phyloP scores from a whole-genome alignment of 495 filamentous ascomycete genomes.

The Apiosordaria backusii region DNA sequence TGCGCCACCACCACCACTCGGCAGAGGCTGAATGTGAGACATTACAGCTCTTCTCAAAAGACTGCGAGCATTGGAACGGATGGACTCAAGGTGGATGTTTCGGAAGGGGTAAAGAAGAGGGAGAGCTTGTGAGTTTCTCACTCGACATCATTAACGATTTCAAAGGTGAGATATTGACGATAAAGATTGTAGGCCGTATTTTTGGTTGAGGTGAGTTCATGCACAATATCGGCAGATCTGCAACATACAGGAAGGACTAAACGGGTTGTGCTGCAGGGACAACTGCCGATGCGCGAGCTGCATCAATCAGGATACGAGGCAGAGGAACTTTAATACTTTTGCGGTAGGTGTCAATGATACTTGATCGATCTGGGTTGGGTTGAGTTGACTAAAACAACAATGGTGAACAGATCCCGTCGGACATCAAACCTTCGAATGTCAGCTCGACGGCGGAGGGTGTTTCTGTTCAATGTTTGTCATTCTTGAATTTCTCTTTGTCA shows the following conservation, averaged over 20 bases:
- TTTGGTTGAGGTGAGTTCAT: conserved; percentile 41
- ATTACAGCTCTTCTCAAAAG: background rate
- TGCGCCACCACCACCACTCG: background rate
- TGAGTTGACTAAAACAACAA: background rate
- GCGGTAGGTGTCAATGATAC: conserved; percentile 21
- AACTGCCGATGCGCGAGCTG: conserved; percentile 75
- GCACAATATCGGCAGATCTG: background rate
- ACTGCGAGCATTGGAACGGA: background rate
- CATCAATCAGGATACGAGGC: conserved; percentile 71
- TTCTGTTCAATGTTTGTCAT: conserved; percentile 42
- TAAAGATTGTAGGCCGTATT: conserved; percentile 10
- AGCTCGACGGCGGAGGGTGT: conserved; percentile 33
- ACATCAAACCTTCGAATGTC: conserved; percentile 43
- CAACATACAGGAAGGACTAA: background rate
- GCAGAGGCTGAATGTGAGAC: background rate
- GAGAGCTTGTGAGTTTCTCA: background rate
- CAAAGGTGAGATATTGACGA: background rate
- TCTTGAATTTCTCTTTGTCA: background rate
- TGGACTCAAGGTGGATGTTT: background rate
- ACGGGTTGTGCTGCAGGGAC: conserved; percentile 51
- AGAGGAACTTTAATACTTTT: conserved; percentile 71
- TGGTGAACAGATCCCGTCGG: conserved; percentile 41
- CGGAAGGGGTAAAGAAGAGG: background rate
- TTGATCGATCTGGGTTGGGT: background rate
- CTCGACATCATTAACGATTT: background rate